Base-by-base conservation (phyloP, 805 yeast species). In the Cyberlindnera saturnus region DNA sequence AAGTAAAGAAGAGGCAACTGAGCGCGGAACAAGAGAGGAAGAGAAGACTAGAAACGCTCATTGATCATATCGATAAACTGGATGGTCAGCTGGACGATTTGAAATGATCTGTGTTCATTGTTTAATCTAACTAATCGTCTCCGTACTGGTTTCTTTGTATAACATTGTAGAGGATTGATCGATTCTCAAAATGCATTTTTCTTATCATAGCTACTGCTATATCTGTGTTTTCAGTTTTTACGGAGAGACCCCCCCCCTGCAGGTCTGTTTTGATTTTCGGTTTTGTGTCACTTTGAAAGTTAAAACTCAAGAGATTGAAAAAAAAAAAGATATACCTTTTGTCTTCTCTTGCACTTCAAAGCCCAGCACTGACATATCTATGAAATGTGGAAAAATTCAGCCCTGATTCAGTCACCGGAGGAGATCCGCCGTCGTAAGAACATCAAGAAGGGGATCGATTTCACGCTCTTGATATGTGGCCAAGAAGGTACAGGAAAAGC, bases 401-500 rank as follows among this genome's bases (percentile, higher is more conserved):
- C 37, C 10, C 15, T 36, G 2, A 23, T 40, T 23, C 44, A 38
- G 16, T 57, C 65, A 4, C 66, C 68, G 6, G 70, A 65, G 41
- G 69, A 64, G 43, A 58, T 77, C 45, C 69, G 82, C 41, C 70
- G 82, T 50, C 71, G 81, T 43, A 83, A 79, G 59, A 79, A 75
- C 55, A 76, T 81, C 43, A 80, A 76, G 54, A 74, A 75, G 56
- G 82, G 82, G 8, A 69, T 78, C 46, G 77, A 76, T 48, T 77
- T 86, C 55, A 77, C 85, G 16, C 62, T 86, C 45, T 73, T 86
- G 73, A 77, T 84, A 15, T 74, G 79, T 41, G 95, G 95, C 4
- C 78, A 79, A 46, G 73, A 78, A 58, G 90, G 90, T 3, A 71
- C 82, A 6, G 95, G 95, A 3, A 81, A 85, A 55, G 74, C 83